Evolutionary conservation across 768 basidiomycete species (phyloP).

Genomic region (Russula lepida): DNA sequence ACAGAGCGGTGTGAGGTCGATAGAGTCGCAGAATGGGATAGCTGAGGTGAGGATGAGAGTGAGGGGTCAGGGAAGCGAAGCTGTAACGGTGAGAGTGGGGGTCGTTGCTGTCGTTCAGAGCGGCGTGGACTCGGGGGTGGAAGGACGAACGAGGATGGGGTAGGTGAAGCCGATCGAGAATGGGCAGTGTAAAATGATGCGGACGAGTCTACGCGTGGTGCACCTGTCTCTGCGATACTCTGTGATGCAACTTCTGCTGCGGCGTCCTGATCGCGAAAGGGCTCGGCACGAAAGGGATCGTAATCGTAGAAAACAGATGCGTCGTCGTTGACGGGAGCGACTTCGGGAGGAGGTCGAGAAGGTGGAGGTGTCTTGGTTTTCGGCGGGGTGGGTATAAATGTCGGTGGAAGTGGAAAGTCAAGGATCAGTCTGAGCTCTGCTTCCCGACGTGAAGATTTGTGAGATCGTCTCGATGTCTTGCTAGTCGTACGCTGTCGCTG

Average conservation of each 20-base stretch:
- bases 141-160: background rate
- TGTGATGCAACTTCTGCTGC: background rate
- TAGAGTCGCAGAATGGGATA: constrained; percentile 6
- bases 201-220: constrained; percentile 17
- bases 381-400: constrained; percentile 19
- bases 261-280: constrained; percentile 9
- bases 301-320: constrained; percentile 25
- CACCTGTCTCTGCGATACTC: background rate
- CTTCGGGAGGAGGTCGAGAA: background rate
- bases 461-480: constrained; percentile 20
- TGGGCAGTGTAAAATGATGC: constrained; percentile 21
- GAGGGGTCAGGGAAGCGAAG: constrained; percentile 9
- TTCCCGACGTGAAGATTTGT: constrained; percentile 9
- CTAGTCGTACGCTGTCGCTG: constrained; percentile 15
- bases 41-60: constrained; percentile 1
- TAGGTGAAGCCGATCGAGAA: constrained; percentile 13
- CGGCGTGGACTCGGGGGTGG: background rate
- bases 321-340: constrained; percentile 23
- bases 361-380: constrained; percentile 1
- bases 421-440: constrained; percentile 19
- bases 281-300: constrained; percentile 26
- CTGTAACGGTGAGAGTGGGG: constrained; percentile 7
- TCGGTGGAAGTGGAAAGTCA: constrained; percentile 21
- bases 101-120: background rate
- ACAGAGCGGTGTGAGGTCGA: constrained; percentile 16